Conservation (phyloP, 345 rosid genomes). For the Ceriops zippeliana region DNA sequence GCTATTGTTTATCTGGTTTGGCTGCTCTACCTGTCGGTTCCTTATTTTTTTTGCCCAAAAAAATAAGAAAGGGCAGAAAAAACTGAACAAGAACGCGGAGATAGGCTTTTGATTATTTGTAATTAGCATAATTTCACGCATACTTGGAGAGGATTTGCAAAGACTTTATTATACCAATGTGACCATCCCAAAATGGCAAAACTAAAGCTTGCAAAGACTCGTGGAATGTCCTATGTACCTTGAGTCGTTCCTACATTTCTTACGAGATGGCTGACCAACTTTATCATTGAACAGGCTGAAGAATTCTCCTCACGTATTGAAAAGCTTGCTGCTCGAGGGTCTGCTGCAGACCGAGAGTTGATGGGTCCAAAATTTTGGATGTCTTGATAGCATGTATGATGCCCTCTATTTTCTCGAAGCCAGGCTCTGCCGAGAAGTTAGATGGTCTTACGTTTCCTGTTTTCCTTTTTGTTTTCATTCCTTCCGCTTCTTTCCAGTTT, state of each 20-base stretch:
- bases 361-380: conserved; percentile 71
- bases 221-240: not conserved
- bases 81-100: no score
- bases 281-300: conserved; percentile 59
- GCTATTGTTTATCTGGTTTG: no score
- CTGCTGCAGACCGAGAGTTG: conserved; percentile 50
- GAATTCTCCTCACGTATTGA: conserved; percentile 81
- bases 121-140: no score
- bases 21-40: no score
- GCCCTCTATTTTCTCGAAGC: not conserved
- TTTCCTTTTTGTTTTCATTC: no score
- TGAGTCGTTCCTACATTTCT: not conserved
- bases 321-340: conserved; percentile 71
- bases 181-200: not conserved
- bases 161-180: no score
- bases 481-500: no score
- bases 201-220: not conserved
- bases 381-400: conserved; percentile 35
- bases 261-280: conserved; percentile 10
- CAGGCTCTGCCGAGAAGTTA: not conserved
- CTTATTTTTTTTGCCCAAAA: no score
- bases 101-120: no score
- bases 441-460: no score
- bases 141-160: no score
- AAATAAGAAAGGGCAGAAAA: no score